A percentile compares a stretch with the other conserved stretches of the same genome.
These are phyloP conservation scores for Sicyos baderoa DNA, from an alignment of 306 rosid species.

Conservation along the genomic window DNA sequence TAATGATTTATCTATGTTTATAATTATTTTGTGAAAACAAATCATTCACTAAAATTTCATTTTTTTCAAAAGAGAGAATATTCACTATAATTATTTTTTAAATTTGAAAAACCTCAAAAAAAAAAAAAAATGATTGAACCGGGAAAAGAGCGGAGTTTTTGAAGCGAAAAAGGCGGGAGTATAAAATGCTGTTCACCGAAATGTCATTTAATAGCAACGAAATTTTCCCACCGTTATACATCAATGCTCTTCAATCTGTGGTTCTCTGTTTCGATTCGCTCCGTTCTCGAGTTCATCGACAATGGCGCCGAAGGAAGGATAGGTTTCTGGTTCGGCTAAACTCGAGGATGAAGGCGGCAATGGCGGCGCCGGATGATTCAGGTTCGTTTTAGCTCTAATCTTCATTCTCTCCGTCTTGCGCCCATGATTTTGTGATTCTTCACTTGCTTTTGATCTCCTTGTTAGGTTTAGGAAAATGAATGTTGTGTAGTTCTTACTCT, in stretches of 20 bases:
- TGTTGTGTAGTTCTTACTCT: not conserved
- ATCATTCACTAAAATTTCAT: no score
- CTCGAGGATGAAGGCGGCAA: not conserved
- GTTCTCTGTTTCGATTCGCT: not conserved
- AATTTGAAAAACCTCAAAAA: no score
- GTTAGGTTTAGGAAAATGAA: not conserved
- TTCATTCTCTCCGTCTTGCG: no score
- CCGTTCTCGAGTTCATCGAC: not conserved
- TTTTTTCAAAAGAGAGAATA: no score
- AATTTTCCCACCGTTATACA: not conserved
- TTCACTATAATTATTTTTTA: no score
- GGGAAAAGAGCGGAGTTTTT: not conserved
- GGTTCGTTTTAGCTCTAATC: not conserved
- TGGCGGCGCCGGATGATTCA: not conserved
- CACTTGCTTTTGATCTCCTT: not conserved
- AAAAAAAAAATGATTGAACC: no score
- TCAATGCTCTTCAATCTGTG: not conserved
- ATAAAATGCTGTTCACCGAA: not conserved
- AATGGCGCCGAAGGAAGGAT: constrained; percentile 5
- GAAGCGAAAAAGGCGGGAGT: not conserved
- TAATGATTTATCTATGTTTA: no score
- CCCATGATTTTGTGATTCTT: not conserved
- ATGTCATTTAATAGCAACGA: not conserved
- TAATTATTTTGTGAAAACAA: no score
- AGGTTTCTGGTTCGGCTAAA: constrained; percentile 5